Percentiles rank a stretch among this genome's conserved stretches.
phyloP scores from a whole-genome alignment of 2,329 filamentous ascomycete species.

The Clarireedia monteithiana region DNA sequence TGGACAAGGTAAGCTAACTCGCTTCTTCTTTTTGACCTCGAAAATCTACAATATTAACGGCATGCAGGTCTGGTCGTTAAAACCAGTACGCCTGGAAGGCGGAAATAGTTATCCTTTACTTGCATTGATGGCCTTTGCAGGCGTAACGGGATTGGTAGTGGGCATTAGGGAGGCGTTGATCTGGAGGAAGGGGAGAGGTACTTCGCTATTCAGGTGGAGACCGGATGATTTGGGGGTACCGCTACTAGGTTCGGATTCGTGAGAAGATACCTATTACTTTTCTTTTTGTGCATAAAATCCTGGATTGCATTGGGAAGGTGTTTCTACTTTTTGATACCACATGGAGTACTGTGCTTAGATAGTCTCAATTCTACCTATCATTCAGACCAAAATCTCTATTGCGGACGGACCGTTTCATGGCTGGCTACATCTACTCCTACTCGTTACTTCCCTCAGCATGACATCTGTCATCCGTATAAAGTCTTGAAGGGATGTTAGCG shows the following conservation, averaged over 20 bases:
- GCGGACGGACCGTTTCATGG: no score
- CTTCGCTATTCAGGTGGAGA: background rate
- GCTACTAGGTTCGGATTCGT: background rate
- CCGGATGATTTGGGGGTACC: constrained; percentile 1
- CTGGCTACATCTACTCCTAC: no score
- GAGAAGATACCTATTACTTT: no score
- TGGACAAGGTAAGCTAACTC: constrained; percentile 6
- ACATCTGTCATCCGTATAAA: no score
- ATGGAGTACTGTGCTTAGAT: no score
- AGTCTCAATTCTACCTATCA: no score
- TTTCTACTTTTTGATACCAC: no score
- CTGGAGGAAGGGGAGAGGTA: background rate
- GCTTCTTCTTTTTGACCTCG: background rate
- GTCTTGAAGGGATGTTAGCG: no score
- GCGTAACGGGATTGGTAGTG: background rate
- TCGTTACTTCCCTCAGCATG: no score
- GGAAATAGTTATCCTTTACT: constrained; percentile 1
- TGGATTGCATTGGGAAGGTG: no score
- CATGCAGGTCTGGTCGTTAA: constrained; percentile 5
- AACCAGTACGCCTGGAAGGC: background rate
- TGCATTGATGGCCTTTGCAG: background rate
- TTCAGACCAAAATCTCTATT: no score
- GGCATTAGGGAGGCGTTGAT: constrained; percentile 1
- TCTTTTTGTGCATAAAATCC: no score
- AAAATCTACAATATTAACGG: constrained; percentile 2